Conservation (phyloP, 805 yeast genomes). For the Starmerella lactis-condensi region DNA sequence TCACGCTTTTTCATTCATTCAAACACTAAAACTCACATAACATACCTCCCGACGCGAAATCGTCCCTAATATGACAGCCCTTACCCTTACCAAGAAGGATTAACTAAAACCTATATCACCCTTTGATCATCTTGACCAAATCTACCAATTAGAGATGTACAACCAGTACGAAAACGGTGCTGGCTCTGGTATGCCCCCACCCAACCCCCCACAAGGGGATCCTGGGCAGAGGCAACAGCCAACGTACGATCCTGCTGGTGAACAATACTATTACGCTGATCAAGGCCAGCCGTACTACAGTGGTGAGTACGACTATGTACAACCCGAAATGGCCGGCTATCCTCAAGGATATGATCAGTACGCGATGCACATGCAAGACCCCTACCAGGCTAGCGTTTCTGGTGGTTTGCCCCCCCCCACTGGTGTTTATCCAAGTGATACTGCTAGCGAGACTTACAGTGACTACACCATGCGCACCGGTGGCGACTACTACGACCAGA, state of each 20-base stretch:
- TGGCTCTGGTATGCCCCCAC: conserved; percentile 9
- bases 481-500: conserved; percentile 25
- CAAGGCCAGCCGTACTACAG: conserved; percentile 17
- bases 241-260: conserved; percentile 15
- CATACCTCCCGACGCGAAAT: too few species aligned
- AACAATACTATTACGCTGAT: conserved; percentile 22
- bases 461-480: conserved; percentile 30
- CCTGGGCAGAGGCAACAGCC: conserved; percentile 10
- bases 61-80: too few species aligned
- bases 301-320: conserved; percentile 24
- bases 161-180: conserved; percentile 14
- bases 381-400: conserved; percentile 26
- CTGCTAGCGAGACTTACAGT: conserved; percentile 25
- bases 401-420: conserved; percentile 17
- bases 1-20: too few species aligned
- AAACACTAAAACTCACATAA: too few species aligned
- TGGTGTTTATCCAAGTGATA: conserved; percentile 19
- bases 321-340: conserved; percentile 9
- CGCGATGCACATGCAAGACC: conserved; percentile 24
- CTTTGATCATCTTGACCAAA: too few species aligned
- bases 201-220: conserved; percentile 5
- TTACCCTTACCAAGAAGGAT: too few species aligned
- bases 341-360: conserved; percentile 9
- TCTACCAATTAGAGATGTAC: too few species aligned
- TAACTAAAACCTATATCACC: not conserved